Conservation (phyloP, 2,329 filamentous ascomycete species). For the Penicillium sp. region DNA sequence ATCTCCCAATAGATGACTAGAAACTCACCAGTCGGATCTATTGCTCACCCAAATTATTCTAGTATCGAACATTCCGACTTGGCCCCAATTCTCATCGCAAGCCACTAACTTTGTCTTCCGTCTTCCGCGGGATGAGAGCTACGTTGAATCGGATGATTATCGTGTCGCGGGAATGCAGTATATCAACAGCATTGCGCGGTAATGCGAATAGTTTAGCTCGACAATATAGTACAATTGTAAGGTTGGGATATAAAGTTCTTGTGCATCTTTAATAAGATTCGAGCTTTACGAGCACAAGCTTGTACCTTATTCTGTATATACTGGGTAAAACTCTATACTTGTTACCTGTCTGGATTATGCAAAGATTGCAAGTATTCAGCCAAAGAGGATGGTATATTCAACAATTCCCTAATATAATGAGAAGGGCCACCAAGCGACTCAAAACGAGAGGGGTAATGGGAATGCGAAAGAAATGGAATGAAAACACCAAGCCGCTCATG, state of each 20-base stretch:
- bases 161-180: constrained; percentile 27
- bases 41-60: background rate
- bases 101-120: constrained; percentile 31
- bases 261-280: no score
- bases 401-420: background rate
- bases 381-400: background rate
- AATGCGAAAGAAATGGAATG: background rate
- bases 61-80: constrained; percentile 24
- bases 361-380: background rate
- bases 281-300: no score
- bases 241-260: no score
- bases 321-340: background rate
- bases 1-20: background rate
- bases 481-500: constrained; percentile 20
- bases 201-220: background rate
- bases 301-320: no score
- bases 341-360: background rate
- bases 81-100: constrained; percentile 23
- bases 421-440: background rate
- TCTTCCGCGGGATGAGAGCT: constrained; percentile 25
- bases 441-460: background rate
- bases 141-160: constrained; percentile 29
- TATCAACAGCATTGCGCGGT: constrained; percentile 30
- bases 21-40: background rate
- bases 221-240: background rate